Conservation (phyloP, 78 protist genomes). For the Cavenderia fasciculata region DNA sequence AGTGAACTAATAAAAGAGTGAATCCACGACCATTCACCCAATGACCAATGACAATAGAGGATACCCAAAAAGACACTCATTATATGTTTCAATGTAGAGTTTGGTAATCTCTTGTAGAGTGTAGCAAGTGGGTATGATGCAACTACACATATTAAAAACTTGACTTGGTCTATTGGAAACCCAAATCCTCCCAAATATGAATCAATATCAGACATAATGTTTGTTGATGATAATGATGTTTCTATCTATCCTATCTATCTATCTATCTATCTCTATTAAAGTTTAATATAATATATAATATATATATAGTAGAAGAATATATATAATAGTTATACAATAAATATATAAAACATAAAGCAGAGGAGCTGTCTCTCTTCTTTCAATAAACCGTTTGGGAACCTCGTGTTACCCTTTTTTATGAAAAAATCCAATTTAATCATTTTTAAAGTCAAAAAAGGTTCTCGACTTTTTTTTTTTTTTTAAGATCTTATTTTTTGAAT, state of each 20-base stretch:
- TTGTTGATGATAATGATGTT: background rate
- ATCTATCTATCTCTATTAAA: too few species aligned
- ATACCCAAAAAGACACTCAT: conserved; percentile 52
- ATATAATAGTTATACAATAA: too few species aligned
- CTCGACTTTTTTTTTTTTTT: too few species aligned
- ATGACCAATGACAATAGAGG: conserved; percentile 32
- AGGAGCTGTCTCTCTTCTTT: too few species aligned
- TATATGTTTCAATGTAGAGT: conserved; percentile 29
- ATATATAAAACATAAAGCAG: too few species aligned
- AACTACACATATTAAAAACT: conserved; percentile 58
- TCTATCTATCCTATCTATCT: background rate
- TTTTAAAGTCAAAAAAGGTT: too few species aligned
- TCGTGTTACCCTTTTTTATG: too few species aligned
- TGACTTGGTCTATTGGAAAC: conserved; percentile 75
- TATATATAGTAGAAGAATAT: too few species aligned
- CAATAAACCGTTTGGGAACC: too few species aligned
- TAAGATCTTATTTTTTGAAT: too few species aligned
- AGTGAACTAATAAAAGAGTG: conserved; percentile 59
- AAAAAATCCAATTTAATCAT: too few species aligned
- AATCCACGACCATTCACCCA: conserved; percentile 64
- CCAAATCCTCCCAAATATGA: conserved; percentile 10
- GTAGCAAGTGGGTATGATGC: conserved; percentile 64
- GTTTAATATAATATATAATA: too few species aligned
- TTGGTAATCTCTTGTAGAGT: conserved; percentile 38
- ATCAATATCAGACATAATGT: conserved; percentile 1